phyloP scores from a whole-genome alignment of 2,329 filamentous ascomycete genomes.

The Phaeosphaeriaceae sp. region DNA sequence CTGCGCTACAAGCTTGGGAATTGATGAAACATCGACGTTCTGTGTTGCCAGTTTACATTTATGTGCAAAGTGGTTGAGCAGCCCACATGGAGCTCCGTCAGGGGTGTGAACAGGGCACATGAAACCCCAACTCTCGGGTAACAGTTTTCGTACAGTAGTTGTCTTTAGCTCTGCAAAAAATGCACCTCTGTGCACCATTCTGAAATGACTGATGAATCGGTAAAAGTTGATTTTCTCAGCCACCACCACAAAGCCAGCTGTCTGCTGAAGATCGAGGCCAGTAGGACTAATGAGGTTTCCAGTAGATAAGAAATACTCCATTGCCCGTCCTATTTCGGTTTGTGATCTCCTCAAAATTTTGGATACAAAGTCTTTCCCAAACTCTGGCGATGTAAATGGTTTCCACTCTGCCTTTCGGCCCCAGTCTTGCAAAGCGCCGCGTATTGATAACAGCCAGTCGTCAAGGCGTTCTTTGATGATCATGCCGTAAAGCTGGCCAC shows the following conservation, averaged over 20 bases:
- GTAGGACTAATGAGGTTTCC: constrained; percentile 92
- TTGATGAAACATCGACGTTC: constrained; percentile 72
- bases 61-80: constrained; percentile 93
- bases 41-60: constrained; percentile 89
- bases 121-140: constrained; percentile 98
- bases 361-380: constrained; percentile 76
- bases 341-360: constrained; percentile 82
- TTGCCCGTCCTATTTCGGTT: constrained; percentile 82
- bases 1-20: constrained; percentile 76
- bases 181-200: constrained; percentile 97
- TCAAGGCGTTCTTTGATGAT: constrained; percentile 94
- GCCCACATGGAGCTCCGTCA: constrained; percentile 91
- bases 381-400: constrained; percentile 76
- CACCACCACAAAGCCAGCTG: constrained; percentile 92
- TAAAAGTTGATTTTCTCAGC: constrained; percentile 99
- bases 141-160: constrained; percentile 90
- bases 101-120: constrained; percentile 97
- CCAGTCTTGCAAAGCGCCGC: constrained; percentile 61
- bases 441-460: constrained; percentile 78
- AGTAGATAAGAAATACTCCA: constrained; percentile 96
- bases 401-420: constrained; percentile 58
- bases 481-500: constrained; percentile 92
- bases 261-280: constrained; percentile 91
- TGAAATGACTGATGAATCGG: constrained; percentile 98
- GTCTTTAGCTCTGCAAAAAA: constrained; percentile 99